Percentiles rank a stretch among this genome's conserved stretches.
phyloP scores from a whole-genome alignment of 2,329 filamentous ascomycete species.

The Chrysosphaeria jannelii region DNA sequence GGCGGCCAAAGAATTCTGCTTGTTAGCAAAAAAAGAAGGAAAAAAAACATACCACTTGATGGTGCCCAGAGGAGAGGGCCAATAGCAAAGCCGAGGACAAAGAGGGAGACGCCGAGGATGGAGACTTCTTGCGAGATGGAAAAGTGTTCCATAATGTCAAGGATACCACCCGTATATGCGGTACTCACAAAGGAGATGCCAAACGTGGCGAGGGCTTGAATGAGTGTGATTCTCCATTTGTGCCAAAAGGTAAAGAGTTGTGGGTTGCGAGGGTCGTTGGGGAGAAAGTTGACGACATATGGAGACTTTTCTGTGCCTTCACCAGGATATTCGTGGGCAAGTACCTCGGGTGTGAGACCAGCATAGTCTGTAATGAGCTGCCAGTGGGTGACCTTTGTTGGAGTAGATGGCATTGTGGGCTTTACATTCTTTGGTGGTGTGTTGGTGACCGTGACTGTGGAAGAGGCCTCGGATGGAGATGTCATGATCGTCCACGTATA shows the following conservation, averaged over 20 bases:
- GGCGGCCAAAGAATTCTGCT: conserved; percentile 29
- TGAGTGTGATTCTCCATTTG: conserved; percentile 35
- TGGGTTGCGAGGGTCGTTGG: conserved; percentile 32
- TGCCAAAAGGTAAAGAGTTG: conserved; percentile 21
- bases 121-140: conserved; percentile 17
- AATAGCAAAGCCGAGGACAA: conserved; percentile 24
- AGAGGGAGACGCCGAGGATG: conserved; percentile 30
- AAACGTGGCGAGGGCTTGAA: conserved; percentile 35
- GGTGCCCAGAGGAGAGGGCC: conserved; percentile 29
- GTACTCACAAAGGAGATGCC: conserved; percentile 40
- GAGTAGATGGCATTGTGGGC: no score
- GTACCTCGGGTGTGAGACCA: conserved; percentile 23
- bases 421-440: no score
- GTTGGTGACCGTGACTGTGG: no score
- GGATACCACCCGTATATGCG: conserved; percentile 28
- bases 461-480: no score
- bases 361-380: conserved; percentile 24
- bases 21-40: no score
- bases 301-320: conserved; percentile 35
- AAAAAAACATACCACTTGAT: no score
- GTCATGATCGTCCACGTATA: no score
- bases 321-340: conserved; percentile 24
- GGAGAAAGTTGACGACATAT: conserved; percentile 35
- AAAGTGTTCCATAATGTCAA: conserved; percentile 23
- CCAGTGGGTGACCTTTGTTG: conserved; percentile 13